Conservation (phyloP, 768 basidiomycete species). For the Boletellus ananas region DNA sequence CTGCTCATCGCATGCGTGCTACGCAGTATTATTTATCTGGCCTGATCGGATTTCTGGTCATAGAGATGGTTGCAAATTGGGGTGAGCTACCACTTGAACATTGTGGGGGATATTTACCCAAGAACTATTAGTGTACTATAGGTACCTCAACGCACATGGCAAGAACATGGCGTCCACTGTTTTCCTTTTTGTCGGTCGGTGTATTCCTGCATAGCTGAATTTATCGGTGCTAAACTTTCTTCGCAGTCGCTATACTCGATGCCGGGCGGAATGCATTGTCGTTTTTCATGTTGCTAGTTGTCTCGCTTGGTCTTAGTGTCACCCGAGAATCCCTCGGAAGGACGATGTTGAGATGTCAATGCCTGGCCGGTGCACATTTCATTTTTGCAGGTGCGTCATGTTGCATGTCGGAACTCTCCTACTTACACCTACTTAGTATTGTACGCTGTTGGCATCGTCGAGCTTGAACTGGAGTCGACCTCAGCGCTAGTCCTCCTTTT, state of each 20-base stretch:
- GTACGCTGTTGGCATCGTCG: constrained; percentile 93
- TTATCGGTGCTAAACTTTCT: constrained; percentile 1
- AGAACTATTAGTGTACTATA: constrained; percentile 69
- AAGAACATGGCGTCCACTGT: constrained; percentile 68
- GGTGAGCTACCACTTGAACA: constrained; percentile 41
- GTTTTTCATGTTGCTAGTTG: constrained; percentile 92
- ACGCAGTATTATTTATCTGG: constrained; percentile 85
- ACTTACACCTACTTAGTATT: constrained; percentile 53
- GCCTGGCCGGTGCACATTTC: constrained; percentile 83
- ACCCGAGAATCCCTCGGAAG: constrained; percentile 83
- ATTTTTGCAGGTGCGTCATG: constrained; percentile 79
- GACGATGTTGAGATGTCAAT: constrained; percentile 80
- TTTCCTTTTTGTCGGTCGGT: constrained; percentile 89
- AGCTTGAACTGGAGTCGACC: constrained; percentile 87
- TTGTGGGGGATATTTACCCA: constrained; percentile 2
- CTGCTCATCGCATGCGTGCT: constrained; percentile 1
- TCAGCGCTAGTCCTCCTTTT: constrained; percentile 79
- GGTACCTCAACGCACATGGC: constrained; percentile 88
- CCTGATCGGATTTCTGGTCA: constrained; percentile 77
- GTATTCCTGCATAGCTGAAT: neutral
- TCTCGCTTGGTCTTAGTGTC: constrained; percentile 88
- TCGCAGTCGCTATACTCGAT: constrained; percentile 87
- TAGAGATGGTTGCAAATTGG: constrained; percentile 95
- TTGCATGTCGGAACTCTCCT: neutral
- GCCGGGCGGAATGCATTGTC: constrained; percentile 92